Base-by-base conservation (phyloP, 2,329 filamentous ascomycete genomes). In the Ascocoryne sarcoides region DNA sequence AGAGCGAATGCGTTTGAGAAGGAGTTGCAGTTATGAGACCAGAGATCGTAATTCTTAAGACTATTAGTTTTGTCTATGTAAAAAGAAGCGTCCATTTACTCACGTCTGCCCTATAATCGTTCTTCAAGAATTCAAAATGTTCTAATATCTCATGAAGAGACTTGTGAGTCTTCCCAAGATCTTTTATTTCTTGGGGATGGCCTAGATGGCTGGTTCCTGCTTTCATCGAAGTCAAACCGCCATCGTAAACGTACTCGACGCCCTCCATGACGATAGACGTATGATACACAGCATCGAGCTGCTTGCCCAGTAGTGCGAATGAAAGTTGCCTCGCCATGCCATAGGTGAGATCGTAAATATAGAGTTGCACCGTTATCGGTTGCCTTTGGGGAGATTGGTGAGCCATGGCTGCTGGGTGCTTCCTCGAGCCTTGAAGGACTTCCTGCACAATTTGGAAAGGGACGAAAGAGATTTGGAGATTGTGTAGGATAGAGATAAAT, bases 1-100 rank as follows among this genome's bases (percentile, higher is more conserved):
- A 85, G 92, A 47, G 86, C 70, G 50, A 96, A 81, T 46, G 95
- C 88, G 57, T 96, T 90, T 3, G 84, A 86, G 62, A 96, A 98
- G 62, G 95, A 95, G 66, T 96, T 98, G 68, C 90, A 96, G 60
- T 98, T 98, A 63, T 95, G 88, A 53, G 66, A 85, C 60, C 75
- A 95, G 4, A 95, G 67, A 57, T 95, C 87, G 57, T 96, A 96
- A 1, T 85, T 84, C 76, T 87, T 26, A 15, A 42, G 16, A 16
- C 3, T 37, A 15, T 53, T 34, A 47, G 35, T 28, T 14, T 35
- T 21, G 20, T 20, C 3, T 32, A 33, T 14, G 10, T 14, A n/a
- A n/a, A n/a, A n/a, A n/a, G n/a, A n/a, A n/a, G n/a, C n/a, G n/a
- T n/a, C n/a, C n/a, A n/a, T n/a, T n/a, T n/a, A n/a, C n/a, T n/a